phyloP scores from a whole-genome alignment of 139 green algal species.

The Micractinium sp. region DNA sequence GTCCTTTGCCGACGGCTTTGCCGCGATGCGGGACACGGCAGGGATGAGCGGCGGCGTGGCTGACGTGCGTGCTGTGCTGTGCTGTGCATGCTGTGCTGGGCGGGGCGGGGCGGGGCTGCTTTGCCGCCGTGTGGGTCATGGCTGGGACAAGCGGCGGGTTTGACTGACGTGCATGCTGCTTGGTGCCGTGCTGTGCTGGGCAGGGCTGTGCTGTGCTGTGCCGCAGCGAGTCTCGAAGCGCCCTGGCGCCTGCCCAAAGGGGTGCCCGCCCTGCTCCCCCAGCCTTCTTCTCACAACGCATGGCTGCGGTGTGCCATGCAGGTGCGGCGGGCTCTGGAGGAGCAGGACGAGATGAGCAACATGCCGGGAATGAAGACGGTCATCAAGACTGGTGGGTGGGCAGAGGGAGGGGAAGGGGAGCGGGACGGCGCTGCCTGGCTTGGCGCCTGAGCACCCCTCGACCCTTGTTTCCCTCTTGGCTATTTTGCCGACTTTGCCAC shows the following conservation, averaged over 20 bases:
- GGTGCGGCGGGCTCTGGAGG: slow-evolving; percentile 36
- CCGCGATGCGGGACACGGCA: slow-evolving; percentile 39
- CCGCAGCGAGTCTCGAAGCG: too few species aligned
- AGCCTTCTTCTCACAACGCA: neutral
- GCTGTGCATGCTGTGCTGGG: neutral
- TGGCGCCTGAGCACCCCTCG: too few species aligned
- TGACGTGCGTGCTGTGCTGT: neutral
- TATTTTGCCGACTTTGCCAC: too few species aligned
- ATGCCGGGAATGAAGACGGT: slow-evolving; percentile 27
- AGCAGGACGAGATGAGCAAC: slow-evolving; percentile 44
- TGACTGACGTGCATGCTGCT: neutral
- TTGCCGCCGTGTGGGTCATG: neutral
- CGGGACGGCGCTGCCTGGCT: too few species aligned
- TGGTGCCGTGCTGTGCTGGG: neutral
- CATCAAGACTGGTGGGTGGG: slow-evolving; percentile 21
- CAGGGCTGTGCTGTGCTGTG: neutral
- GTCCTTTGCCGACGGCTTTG: slow-evolving; percentile 63
- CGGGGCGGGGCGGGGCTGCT: too few species aligned
- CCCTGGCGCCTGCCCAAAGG: neutral
- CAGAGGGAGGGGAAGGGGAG: too few species aligned
- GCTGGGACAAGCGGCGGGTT: neutral
- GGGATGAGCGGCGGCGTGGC: slow-evolving; percentile 42
- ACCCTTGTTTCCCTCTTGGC: too few species aligned
- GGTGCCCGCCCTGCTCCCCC: neutral
- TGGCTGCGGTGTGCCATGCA: neutral